Evolutionary conservation across 2,329 filamentous ascomycete genomes (phyloP).

Genomic region (Trichoderma atrobrunneum): DNA sequence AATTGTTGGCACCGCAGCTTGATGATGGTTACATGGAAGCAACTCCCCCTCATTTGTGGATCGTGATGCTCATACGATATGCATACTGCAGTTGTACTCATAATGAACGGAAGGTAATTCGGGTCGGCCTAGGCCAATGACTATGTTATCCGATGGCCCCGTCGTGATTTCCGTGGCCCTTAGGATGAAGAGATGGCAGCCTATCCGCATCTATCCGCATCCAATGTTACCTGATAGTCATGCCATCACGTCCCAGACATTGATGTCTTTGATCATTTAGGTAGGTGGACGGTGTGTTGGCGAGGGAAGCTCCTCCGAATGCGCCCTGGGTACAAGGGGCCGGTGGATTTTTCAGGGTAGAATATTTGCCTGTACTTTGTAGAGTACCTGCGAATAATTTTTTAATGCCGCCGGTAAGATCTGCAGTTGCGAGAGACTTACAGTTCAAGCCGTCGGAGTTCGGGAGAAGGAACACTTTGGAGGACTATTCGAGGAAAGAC

Average conservation of each 20-base stretch:
- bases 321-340: not conserved
- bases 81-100: not conserved
- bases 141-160: not conserved
- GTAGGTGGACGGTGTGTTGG: not conserved
- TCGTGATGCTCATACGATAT: not conserved
- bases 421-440: not conserved
- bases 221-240: not conserved
- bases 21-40: conserved; percentile 3
- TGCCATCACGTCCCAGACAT: not conserved
- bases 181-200: not conserved
- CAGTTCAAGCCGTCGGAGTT: conserved; percentile 1
- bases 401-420: not conserved
- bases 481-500: not conserved
- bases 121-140: not conserved
- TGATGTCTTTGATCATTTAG: conserved; percentile 7
- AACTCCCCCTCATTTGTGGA: conserved; percentile 13
- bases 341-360: not conserved
- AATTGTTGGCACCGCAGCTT: not conserved
- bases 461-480: not conserved
- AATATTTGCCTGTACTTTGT: not conserved
- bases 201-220: not conserved
- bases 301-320: not conserved
- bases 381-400: not conserved
- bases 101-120: not conserved
- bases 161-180: not conserved